Evolutionary conservation across 2,329 filamentous ascomycete genomes (phyloP), one percentile per base, ranked within the genome.

Genomic region (Alternaria gaisen): DNA sequence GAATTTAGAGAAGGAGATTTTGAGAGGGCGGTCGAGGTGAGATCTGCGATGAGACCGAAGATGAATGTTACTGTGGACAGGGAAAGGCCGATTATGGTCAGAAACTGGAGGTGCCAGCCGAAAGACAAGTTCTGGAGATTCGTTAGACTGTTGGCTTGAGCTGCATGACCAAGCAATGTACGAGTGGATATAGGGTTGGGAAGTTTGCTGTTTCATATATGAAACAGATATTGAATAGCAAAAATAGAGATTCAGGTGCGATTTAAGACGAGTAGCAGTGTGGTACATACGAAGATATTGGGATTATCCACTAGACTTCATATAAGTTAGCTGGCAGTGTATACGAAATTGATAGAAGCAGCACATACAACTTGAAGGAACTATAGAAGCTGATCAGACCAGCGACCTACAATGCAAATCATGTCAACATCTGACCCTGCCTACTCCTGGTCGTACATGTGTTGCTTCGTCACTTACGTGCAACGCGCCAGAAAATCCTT

Each of bases 71-170:
- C 67, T 11, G 86, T 83, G 1, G 89, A 84, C 24, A 90, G 80
- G 1, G 83, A 80, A 43, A 93, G 84, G 26, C 90, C 90, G 59
- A 93, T 85, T 72, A 92, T 92, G 66, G 90, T 93, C 32, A 93
- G 83, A 71, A 90, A 92, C 75, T 91, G 88, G 64, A 88, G 86
- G 72, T 91, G 85, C 79, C 89, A 89, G 58, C 90, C 90, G 69
- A 89, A 91, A 1, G 87, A 83, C 0, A 82, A 79, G 52, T 85
- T 84, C 83, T 53, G 82, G 10, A 4, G 11, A n/a, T 32, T 3
- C 41, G 67, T 61, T 68, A 67, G 61, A 5, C 10, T 32, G n/a
- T 26, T 43, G 10, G 14, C 20, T 20, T 20, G 11, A 22, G 24
- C 16, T 18, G 36, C n/a, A 9, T 18, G 36, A n/a, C 36, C 18